Base-by-base conservation (phyloP, 2,329 filamentous ascomycete species). In the Periconia digitata region DNA sequence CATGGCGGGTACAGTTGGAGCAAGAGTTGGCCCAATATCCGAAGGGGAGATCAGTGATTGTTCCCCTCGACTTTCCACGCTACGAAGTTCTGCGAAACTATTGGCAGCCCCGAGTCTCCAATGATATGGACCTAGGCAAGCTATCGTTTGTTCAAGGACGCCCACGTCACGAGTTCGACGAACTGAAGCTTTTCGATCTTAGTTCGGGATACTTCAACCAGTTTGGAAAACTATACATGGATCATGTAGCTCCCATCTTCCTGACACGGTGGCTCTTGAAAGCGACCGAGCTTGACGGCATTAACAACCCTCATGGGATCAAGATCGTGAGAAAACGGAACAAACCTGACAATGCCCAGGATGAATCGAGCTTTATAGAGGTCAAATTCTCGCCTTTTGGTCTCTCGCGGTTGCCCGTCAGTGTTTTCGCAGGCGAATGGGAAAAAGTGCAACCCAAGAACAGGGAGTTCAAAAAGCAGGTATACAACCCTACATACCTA, bases 181-280 rank as follows among this genome's bases (percentile, higher is more conserved):
- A 74, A 40, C 27, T 45, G 0, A 64, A 68, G 23, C 61, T 76
- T 1, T 61, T 74, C 0, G 47, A 59, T 3, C 53, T 72, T 1
- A 62, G 73, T 5, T 64, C 64, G 5, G 49, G 60, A 5, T 50
- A 54, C 2, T 74, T 75, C 55, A 72, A 76, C 36, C 68, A 75
- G 13, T 63, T 58, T 51, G 71, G 70, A 1, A 63, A 59, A 35
- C 50, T 55, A 2, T 76, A 72, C 35, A 58, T 75, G 52, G 70
- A 71, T 21, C 69, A 72, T 51, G 51, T 76, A 13, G 64, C 57
- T 0, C 70, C 72, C 1, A 50, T 74, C 0, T 59, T 75, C 4
- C 60, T 76, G 13, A 60, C 62, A 2, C 58, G 58, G 16, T 51
- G 60, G 6, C 10, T 32, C 4, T 48, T 68, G 2, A 39, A 49